A percentile compares a stretch with the other conserved stretches of the same genome.
These are phyloP conservation scores for Phytophthora capsici DNA, from an alignment of 352 stramenopile species.

Conservation along the genomic window DNA sequence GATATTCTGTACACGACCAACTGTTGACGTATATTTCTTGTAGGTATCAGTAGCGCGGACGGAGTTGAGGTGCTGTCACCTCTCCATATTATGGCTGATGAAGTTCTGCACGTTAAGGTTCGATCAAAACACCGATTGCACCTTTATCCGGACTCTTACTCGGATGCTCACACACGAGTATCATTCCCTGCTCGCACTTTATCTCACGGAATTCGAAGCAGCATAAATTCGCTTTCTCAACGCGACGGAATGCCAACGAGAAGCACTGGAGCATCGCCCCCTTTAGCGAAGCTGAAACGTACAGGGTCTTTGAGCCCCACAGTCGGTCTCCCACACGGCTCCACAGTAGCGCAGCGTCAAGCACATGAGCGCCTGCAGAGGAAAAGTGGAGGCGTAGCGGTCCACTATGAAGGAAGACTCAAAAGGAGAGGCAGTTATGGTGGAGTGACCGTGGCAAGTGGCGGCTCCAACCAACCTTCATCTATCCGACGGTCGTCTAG, in stretches of 20 bases:
- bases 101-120: conserved; percentile 74
- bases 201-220: conserved; percentile 26
- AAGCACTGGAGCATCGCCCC: conserved; percentile 15
- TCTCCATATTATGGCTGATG: conserved; percentile 73
- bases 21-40: conserved; percentile 7
- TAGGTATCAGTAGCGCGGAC: conserved; percentile 61
- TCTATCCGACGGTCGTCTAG: conserved; percentile 19
- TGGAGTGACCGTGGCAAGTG: conserved; percentile 15
- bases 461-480: conserved; percentile 1
- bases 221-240: conserved; percentile 11
- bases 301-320: conserved; percentile 29
- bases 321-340: conserved; percentile 27
- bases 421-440: conserved; percentile 37
- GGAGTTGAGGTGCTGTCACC: conserved; percentile 73
- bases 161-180: conserved; percentile 27
- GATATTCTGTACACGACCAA: conserved; percentile 15
- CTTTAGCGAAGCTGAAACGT: conserved; percentile 30
- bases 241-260: conserved; percentile 15
- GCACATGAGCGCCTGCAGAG: conserved; percentile 32
- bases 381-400: conserved; percentile 20
- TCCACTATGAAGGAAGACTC: conserved; percentile 16
- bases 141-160: conserved; percentile 34
- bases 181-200: conserved; percentile 33
- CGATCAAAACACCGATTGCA: conserved; percentile 56
- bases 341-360: conserved; percentile 39